Evolutionary conservation across 2,329 filamentous ascomycete genomes (phyloP).

Genomic region (Beauveria bassiana): DNA sequence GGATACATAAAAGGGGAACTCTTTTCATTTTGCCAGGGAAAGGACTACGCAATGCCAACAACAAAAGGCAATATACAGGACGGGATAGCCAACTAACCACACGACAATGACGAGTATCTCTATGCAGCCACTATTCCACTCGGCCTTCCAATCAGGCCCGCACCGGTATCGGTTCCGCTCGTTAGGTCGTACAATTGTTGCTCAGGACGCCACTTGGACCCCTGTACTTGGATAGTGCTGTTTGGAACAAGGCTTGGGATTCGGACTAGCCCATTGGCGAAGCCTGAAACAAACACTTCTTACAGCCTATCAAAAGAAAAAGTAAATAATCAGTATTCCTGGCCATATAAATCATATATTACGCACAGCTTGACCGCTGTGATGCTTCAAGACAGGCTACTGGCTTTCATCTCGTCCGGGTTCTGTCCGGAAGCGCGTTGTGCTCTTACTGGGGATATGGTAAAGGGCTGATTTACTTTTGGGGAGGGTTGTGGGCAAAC

Average conservation of each 20-base stretch:
- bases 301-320: conserved; percentile 8
- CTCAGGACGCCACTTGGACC: not conserved
- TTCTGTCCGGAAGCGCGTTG: conserved; percentile 20
- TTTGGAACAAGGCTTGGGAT: not conserved
- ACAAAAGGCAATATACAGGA: not conserved
- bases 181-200: not conserved
- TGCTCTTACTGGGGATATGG: conserved; percentile 5
- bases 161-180: not conserved
- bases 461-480: conserved; percentile 59
- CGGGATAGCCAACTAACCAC: not conserved
- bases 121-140: not conserved
- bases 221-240: not conserved
- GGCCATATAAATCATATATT: conserved; percentile 26
- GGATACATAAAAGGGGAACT: conserved; percentile 4
- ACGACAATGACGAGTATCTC: not conserved
- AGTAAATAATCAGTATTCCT: conserved; percentile 27
- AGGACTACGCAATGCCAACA: not conserved
- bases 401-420: conserved; percentile 18
- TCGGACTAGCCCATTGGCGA: not conserved
- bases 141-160: not conserved
- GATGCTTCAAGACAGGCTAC: conserved; percentile 20
- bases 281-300: conserved; percentile 4
- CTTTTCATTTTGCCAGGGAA: not conserved
- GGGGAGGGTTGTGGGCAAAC: conserved; percentile 79
- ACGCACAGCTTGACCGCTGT: conserved; percentile 29